A percentile compares a stretch with the other conserved stretches of the same genome.
phyloP scores from a whole-genome alignment of 208 protist species.

The Novymonas esmeraldas region DNA sequence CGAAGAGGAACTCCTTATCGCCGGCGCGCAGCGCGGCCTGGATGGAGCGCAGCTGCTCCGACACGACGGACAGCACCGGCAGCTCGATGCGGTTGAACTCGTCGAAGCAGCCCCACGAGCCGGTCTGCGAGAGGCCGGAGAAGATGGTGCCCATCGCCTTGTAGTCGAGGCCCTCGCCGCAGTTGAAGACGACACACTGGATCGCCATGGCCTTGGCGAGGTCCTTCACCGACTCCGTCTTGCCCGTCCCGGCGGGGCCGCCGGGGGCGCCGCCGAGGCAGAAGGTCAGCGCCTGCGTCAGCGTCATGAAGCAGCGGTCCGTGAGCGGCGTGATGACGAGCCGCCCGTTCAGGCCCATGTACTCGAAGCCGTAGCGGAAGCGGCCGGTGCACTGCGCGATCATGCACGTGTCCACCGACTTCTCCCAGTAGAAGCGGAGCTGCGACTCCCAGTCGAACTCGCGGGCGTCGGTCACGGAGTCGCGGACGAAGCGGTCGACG shows the following conservation, averaged over 20 bases:
- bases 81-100: slow-evolving; percentile 99
- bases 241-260: slow-evolving; percentile 96
- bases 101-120: slow-evolving; percentile 99
- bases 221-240: slow-evolving; percentile 99
- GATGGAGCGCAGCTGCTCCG: slow-evolving; percentile 98
- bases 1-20: slow-evolving; percentile 93
- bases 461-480: slow-evolving; percentile 97
- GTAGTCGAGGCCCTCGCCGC: slow-evolving; percentile 99
- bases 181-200: slow-evolving; percentile 99
- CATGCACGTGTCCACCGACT: slow-evolving; percentile 92
- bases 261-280: slow-evolving; percentile 96
- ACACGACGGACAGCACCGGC: slow-evolving; percentile 98
- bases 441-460: slow-evolving; percentile 99
- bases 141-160: slow-evolving; percentile 99
- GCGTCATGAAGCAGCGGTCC: slow-evolving; percentile 99
- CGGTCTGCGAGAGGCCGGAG: slow-evolving; percentile 96
- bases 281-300: slow-evolving; percentile 98
- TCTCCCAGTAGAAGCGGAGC: slow-evolving; percentile 99
- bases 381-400: slow-evolving; percentile 97
- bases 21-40: slow-evolving; percentile 92
- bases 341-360: slow-evolving; percentile 98
- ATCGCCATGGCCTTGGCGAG: slow-evolving; percentile 97
- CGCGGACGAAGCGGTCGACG: slow-evolving; percentile 98
- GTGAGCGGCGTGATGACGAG: slow-evolving; percentile 99
- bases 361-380: slow-evolving; percentile 99